phyloP scores from a whole-genome alignment of 2,329 filamentous ascomycete genomes.

The Epichloe scottii region DNA sequence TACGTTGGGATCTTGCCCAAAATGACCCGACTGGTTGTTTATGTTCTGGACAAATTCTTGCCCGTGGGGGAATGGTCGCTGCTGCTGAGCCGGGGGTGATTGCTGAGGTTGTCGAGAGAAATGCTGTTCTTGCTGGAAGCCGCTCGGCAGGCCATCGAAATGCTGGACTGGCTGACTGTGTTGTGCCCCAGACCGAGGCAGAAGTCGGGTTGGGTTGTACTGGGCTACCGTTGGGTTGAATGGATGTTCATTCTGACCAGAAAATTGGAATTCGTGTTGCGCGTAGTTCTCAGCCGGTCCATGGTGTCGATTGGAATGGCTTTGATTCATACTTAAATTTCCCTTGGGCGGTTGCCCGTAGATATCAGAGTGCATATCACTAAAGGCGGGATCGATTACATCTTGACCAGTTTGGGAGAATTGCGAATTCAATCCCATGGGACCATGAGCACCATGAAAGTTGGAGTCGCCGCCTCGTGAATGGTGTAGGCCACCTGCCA shows the following conservation, averaged over 20 bases:
- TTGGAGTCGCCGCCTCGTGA: conserved; percentile 15
- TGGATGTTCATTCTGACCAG: conserved; percentile 18
- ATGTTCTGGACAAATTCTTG: conserved; percentile 4
- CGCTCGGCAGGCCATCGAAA: conserved; percentile 14
- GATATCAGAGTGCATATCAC: conserved; percentile 24
- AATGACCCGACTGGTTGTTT: conserved; percentile 4
- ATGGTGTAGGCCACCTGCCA: conserved; percentile 18
- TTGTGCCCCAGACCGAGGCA: conserved; percentile 19
- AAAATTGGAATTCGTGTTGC: conserved; percentile 21
- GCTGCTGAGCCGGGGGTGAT: conserved; percentile 11
- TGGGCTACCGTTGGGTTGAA: conserved; percentile 21
- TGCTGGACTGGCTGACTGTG: conserved; percentile 24
- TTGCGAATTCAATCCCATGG: conserved; percentile 20
- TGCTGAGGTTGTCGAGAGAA: conserved; percentile 17
- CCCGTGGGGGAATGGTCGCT: conserved; percentile 3
- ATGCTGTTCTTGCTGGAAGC: conserved; percentile 15
- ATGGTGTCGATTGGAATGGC: conserved; percentile 14
- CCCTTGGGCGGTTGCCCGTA: conserved; percentile 23
- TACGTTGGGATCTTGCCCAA: conserved; percentile 3
- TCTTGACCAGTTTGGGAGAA: conserved; percentile 23
- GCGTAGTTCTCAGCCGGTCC: conserved; percentile 21
- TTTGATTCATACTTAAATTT: conserved; percentile 16
- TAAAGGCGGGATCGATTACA: conserved; percentile 24
- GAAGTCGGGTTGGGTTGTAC: conserved; percentile 21
- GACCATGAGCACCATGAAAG: conserved; percentile 20